Evolutionary conservation across 208 protist species (phyloP).

Genomic region (Acanthamoeba royreba): DNA sequence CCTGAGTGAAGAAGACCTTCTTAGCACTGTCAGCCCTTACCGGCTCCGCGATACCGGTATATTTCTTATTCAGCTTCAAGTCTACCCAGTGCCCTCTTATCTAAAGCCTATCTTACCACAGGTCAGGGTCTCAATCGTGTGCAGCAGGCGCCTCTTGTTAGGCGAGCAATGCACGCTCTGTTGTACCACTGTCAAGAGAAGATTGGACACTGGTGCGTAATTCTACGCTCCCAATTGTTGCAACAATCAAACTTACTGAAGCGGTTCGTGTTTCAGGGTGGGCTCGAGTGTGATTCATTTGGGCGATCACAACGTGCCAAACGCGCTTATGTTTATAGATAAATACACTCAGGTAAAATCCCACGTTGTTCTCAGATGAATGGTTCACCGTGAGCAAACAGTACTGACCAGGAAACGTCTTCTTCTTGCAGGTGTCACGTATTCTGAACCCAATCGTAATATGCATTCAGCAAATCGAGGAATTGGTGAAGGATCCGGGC

Average conservation of each 20-base stretch:
- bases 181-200: slow-evolving; percentile 82
- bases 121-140: slow-evolving; percentile 95
- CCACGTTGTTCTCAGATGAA: too few species aligned
- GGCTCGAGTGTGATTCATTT: slow-evolving; percentile 96
- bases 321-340: slow-evolving; percentile 97
- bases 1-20: slow-evolving; percentile 90
- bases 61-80: not conserved
- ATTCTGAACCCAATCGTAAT: slow-evolving; percentile 92
- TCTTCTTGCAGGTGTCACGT: slow-evolving; percentile 79
- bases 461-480: slow-evolving; percentile 83
- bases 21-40: slow-evolving; percentile 72
- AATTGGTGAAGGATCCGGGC: slow-evolving; percentile 81
- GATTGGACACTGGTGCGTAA: slow-evolving; percentile 83
- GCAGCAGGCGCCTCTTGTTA: slow-evolving; percentile 86
- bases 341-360: slow-evolving; percentile 96
- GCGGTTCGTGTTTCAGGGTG: slow-evolving; percentile 62
- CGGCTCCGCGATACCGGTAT: slow-evolving; percentile 49
- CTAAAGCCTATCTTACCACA: slow-evolving; percentile 53
- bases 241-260: not conserved
- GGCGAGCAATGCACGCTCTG: slow-evolving; percentile 82
- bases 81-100: not conserved
- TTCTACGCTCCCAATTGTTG: not conserved
- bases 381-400: too few species aligned
- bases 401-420: too few species aligned
- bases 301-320: slow-evolving; percentile 96